These are phyloP conservation scores for Alternaria infectoria DNA, from an alignment of 2,329 filamentous ascomycete species.

Conservation along the genomic window DNA sequence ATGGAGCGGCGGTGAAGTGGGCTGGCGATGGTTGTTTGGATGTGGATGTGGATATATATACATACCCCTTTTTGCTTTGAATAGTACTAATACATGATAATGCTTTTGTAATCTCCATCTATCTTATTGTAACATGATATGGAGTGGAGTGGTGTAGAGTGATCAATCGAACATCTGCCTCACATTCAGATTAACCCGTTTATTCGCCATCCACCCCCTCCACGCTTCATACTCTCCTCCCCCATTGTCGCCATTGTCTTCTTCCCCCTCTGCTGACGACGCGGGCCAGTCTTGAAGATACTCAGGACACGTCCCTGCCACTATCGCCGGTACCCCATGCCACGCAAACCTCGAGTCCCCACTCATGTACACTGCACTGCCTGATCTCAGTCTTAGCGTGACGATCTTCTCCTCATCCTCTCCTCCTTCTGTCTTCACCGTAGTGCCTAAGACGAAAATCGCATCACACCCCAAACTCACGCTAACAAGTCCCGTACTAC, in stretches of 20 bases:
- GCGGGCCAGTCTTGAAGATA: slow-evolving; percentile 78
- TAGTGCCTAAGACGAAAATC: slow-evolving; percentile 74
- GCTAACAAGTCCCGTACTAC: slow-evolving; percentile 78
- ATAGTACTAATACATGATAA: slow-evolving; percentile 2
- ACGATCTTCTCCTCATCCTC: slow-evolving; percentile 27
- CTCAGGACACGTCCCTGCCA: slow-evolving; percentile 77
- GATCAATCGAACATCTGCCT: slow-evolving; percentile 75
- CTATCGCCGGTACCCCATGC: slow-evolving; percentile 91
- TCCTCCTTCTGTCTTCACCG: no score
- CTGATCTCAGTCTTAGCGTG: slow-evolving; percentile 67
- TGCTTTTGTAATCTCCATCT: neutral
- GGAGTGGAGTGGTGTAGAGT: neutral
- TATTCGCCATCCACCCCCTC: slow-evolving; percentile 86
- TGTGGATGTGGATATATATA: neutral
- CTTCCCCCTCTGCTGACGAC: slow-evolving; percentile 39
- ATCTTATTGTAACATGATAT: neutral
- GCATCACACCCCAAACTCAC: slow-evolving; percentile 90
- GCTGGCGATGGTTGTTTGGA: neutral
- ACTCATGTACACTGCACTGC: slow-evolving; percentile 91
- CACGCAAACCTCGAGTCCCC: slow-evolving; percentile 83
- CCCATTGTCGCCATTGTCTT: slow-evolving; percentile 41
- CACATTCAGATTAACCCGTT: slow-evolving; percentile 91
- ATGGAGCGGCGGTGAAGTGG: neutral
- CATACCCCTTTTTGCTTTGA: neutral
- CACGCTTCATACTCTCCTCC: slow-evolving; percentile 65